These are phyloP conservation scores for Aspergillus sparsus DNA, from an alignment of 495 filamentous ascomycete species.

Conservation along the genomic window DNA sequence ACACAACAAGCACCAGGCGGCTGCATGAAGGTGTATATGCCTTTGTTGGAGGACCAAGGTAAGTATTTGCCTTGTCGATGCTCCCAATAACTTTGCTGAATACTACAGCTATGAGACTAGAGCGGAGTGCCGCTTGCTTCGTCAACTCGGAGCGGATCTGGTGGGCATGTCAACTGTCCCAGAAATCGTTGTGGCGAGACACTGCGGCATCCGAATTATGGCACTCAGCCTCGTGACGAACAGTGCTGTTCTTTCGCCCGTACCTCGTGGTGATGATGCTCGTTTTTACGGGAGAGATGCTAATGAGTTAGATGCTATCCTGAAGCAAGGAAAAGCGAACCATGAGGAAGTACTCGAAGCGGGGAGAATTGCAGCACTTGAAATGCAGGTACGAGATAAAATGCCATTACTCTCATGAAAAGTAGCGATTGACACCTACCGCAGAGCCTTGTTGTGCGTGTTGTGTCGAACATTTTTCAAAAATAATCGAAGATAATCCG, in stretches of 20 bases:
- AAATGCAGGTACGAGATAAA: conserved; percentile 60
- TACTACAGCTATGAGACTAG: conserved; percentile 67
- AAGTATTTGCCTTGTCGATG: conserved; percentile 19
- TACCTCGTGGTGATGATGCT: conserved; percentile 60
- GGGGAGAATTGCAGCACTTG: conserved; percentile 60
- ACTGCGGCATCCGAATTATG: conserved; percentile 67
- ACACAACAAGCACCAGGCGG: conserved; percentile 42
- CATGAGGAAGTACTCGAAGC: conserved; percentile 74
- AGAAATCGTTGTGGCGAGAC: conserved; percentile 73
- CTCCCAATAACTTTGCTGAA: conserved; percentile 4
- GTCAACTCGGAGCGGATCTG: conserved; percentile 65
- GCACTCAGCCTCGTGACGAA: conserved; percentile 81
- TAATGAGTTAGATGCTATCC: conserved; percentile 54
- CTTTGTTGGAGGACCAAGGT: conserved; percentile 72
- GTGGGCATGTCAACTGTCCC: conserved; percentile 82
- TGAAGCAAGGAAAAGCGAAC: conserved; percentile 66
- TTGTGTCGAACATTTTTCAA: conserved; percentile 26
- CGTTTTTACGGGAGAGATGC: conserved; percentile 41
- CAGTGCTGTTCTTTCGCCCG: conserved; percentile 63
- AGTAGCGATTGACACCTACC: conserved; percentile 23
- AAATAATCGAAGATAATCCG: not conserved
- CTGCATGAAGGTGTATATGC: conserved; percentile 77
- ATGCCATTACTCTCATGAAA: not conserved
- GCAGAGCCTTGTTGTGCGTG: conserved; percentile 44
- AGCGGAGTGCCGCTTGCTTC: conserved; percentile 75